A percentile compares a stretch with the other conserved stretches of the same genome.
These are phyloP conservation scores for Fomitiporia mediterranea DNA, from an alignment of 1,284 basidiomycete genomes.

Conservation along the genomic window DNA sequence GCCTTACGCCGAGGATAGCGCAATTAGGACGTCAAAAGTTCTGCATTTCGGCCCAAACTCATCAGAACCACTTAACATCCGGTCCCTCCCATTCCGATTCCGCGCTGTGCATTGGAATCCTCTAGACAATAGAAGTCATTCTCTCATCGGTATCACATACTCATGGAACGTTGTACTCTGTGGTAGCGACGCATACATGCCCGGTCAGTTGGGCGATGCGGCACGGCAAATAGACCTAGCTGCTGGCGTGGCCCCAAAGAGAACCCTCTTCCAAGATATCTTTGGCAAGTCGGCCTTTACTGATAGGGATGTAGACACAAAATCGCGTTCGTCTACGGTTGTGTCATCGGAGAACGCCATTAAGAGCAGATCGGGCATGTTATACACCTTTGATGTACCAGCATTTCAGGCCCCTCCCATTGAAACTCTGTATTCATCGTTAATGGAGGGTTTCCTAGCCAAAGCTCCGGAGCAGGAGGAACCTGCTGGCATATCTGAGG, in stretches of 20 bases:
- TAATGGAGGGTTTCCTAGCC: conserved; percentile 63
- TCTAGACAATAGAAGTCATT: conserved; percentile 37
- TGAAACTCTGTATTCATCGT: conserved; percentile 66
- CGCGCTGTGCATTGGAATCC: conserved; percentile 48
- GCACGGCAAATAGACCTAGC: conserved; percentile 41
- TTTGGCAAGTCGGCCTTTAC: conserved; percentile 68
- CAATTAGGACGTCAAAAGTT: conserved; percentile 36
- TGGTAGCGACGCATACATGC: conserved; percentile 47
- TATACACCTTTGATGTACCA: conserved; percentile 65
- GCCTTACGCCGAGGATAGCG: conserved; percentile 27
- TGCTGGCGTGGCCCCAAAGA: conserved; percentile 33
- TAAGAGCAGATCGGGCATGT: conserved; percentile 32
- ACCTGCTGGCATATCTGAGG: conserved; percentile 29
- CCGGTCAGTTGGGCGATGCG: conserved; percentile 38
- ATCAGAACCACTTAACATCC: conserved; percentile 37
- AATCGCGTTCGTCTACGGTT: not conserved
- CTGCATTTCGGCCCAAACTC: conserved; percentile 46
- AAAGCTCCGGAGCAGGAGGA: conserved; percentile 33
- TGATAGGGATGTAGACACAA: conserved; percentile 26
- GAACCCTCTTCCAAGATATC: conserved; percentile 79
- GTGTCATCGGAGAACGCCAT: not conserved
- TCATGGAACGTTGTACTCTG: conserved; percentile 59
- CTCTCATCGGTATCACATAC: conserved; percentile 61
- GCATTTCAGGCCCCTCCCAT: conserved; percentile 80
- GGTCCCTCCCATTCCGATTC: conserved; percentile 56